Base-by-base conservation (phyloP, 768 basidiomycete genomes). In the Basidioascus undulatus region DNA sequence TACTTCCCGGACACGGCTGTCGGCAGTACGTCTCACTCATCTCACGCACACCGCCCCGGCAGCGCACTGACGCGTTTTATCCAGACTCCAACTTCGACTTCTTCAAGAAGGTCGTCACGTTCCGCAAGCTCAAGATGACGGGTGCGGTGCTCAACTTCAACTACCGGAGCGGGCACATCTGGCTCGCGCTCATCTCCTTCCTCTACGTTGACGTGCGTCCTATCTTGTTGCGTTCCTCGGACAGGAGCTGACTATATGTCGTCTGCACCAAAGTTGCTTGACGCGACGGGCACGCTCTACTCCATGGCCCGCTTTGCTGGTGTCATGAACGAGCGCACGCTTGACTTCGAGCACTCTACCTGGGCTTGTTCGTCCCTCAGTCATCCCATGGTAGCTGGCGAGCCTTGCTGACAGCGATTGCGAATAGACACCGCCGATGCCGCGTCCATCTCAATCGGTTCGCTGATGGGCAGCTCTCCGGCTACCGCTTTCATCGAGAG, bases 261-360 rank as follows among this genome's bases (percentile, higher is more conserved):
- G 49, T 47, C 39, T n/a, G n/a, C n/a, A n/a, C n/a, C n/a, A n/a
- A n/a, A n/a, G n/a, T 35, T 51, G 40, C 35, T 42, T 57, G 60
- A 64, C 43, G 65, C 61, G 23, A 65, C 62, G 41, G 75, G 81
- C 52, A 83, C 81, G 8, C 62, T 86, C 4, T 82, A 83, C 55
- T 76, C 81, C 30, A 83, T 86, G 81, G 77, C 79, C 40, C 81
- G 77, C 55, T 83, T 83, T 47, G 79, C 81, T 6, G 78, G 77
- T n/a, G 66, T 86, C 2, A 77, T 78, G 35, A 74, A 83, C 52
- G 74, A 74, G 1, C 69, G 78, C 12, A 82, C 80, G 20, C 62
- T 81, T 42, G 81, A 86, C 55, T 86, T 86, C 49, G 81, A 86
- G 59, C 70, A 72, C 46, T 77, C 74, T 15, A 78, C 73, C 11